phyloP scores from a whole-genome alignment of 2,329 filamentous ascomycete species.

The Mycocentrospora acerina region DNA sequence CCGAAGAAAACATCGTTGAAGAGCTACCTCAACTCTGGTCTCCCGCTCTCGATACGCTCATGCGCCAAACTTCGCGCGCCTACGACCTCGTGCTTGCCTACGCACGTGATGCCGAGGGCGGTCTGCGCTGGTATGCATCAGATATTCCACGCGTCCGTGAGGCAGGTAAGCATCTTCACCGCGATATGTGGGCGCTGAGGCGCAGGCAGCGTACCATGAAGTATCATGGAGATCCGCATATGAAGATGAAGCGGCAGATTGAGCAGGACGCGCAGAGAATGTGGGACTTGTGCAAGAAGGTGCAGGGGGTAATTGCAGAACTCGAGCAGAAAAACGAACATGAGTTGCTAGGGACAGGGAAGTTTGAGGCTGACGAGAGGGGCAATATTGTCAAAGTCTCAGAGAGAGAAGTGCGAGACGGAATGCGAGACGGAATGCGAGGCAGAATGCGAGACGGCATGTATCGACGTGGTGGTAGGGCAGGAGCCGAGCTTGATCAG shows the following conservation, averaged over 20 bases:
- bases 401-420: no score
- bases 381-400: not conserved
- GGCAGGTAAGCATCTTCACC: slow-evolving; percentile 12
- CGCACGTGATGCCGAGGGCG: slow-evolving; percentile 12
- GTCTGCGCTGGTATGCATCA: slow-evolving; percentile 17
- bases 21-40: slow-evolving; percentile 10
- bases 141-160: slow-evolving; percentile 11
- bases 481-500: no score
- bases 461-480: no score
- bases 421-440: no score
- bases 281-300: slow-evolving; percentile 6
- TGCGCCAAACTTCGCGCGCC: slow-evolving; percentile 16
- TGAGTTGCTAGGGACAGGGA: slow-evolving; percentile 4
- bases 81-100: slow-evolving; percentile 23
- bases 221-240: slow-evolving; percentile 3
- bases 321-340: slow-evolving; percentile 7
- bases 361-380: slow-evolving; percentile 5
- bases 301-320: slow-evolving; percentile 5
- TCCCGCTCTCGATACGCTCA: slow-evolving; percentile 9
- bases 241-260: slow-evolving; percentile 3
- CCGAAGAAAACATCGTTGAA: not conserved
- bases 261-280: slow-evolving; percentile 3
- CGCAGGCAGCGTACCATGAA: slow-evolving; percentile 4
- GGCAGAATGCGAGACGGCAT: no score
- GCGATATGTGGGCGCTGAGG: slow-evolving; percentile 7